These are phyloP conservation scores for Eudorina sp. DNA, from an alignment of 139 green algal genomes.

Conservation along the genomic window DNA sequence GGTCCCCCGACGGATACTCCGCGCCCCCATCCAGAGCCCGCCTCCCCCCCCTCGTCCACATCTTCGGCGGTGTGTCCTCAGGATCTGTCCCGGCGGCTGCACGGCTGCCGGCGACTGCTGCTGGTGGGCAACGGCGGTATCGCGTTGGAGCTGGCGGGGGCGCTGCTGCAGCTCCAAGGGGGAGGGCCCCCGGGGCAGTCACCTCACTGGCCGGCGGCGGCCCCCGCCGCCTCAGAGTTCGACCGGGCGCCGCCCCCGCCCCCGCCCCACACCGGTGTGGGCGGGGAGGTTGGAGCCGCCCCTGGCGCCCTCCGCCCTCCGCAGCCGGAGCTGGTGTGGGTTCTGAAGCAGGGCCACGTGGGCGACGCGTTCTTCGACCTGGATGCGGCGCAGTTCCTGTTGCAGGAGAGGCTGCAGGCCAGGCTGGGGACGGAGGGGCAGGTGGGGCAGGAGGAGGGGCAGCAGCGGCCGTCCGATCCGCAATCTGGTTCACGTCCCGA, in stretches of 20 bases:
- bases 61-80: neutral
- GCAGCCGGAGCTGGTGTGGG: slow-evolving; percentile 83
- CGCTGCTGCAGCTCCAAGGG: slow-evolving; percentile 36
- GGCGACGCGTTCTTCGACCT: slow-evolving; percentile 92
- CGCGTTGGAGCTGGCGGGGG: slow-evolving; percentile 83
- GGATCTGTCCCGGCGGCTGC: slow-evolving; percentile 25
- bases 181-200: too few relatives aligned
- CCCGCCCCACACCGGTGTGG: too few relatives aligned
- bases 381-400: slow-evolving; percentile 84
- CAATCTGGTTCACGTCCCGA: too few relatives aligned
- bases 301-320: too few relatives aligned
- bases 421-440: too few relatives aligned
- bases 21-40: neutral
- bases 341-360: slow-evolving; percentile 83
- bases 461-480: too few relatives aligned
- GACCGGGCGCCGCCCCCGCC: too few relatives aligned
- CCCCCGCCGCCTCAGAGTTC: too few relatives aligned
- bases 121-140: slow-evolving; percentile 94
- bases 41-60: neutral
- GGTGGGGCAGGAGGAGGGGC: too few relatives aligned
- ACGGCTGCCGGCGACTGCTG: slow-evolving; percentile 56
- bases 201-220: too few relatives aligned
- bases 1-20: too few relatives aligned
- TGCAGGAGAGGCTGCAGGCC: slow-evolving; percentile 38
- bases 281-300: too few relatives aligned